phyloP scores from a whole-genome alignment of 2,329 filamentous ascomycete genomes.

The Pseudogymnoascus sp. region DNA sequence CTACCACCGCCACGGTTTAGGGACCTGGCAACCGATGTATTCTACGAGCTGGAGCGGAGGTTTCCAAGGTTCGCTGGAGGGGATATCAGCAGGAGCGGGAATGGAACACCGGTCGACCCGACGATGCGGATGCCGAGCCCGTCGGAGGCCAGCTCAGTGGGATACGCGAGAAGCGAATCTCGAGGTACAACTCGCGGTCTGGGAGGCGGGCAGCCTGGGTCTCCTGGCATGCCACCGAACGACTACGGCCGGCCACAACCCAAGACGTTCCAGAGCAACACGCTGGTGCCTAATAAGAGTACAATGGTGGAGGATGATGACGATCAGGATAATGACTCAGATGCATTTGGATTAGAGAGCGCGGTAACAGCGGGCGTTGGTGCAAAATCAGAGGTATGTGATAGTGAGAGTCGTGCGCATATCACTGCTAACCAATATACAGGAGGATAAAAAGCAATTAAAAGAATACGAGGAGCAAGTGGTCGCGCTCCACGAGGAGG shows the following conservation, averaged over 20 bases:
- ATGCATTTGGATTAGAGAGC: constrained; percentile 55
- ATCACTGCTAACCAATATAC: constrained; percentile 19
- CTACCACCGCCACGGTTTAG: constrained; percentile 81
- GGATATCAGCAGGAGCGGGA: constrained; percentile 57
- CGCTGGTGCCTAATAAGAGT: constrained; percentile 94
- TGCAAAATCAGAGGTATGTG: constrained; percentile 36
- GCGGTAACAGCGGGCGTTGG: constrained; percentile 30
- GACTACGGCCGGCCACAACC: constrained; percentile 71
- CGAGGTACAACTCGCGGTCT: constrained; percentile 33
- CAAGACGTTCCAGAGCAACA: constrained; percentile 91
- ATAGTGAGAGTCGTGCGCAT: constrained; percentile 7
- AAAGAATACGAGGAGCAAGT: constrained; percentile 77
- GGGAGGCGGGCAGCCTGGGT: constrained; percentile 43
- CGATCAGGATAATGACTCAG: constrained; percentile 68
- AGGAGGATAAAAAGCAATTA: constrained; percentile 65
- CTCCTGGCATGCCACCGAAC: constrained; percentile 51
- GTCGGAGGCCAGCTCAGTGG: constrained; percentile 54
- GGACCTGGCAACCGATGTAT: constrained; percentile 91
- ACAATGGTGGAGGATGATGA: constrained; percentile 96
- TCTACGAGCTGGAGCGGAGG: constrained; percentile 84
- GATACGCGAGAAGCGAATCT: constrained; percentile 32
- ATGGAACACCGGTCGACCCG: constrained; percentile 51
- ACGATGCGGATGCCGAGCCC: constrained; percentile 21
- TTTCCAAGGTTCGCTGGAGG: constrained; percentile 72
- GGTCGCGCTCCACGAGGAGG: constrained; percentile 64